phyloP scores from a whole-genome alignment of 2,329 filamentous ascomycete genomes.

The Pyricularia grisea region DNA sequence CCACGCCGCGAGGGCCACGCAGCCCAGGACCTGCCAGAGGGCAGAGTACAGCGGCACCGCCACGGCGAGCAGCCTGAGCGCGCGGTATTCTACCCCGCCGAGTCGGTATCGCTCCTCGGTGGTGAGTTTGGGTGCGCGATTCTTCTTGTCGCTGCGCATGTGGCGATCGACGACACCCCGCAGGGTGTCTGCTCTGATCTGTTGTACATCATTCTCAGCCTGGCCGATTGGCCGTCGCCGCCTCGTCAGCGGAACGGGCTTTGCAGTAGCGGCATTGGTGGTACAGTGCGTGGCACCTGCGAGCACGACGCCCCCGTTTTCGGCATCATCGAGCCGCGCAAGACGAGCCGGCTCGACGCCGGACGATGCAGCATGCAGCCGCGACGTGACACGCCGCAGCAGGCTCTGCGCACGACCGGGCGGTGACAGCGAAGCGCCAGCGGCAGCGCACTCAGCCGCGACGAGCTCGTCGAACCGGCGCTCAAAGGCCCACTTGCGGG shows the following conservation, averaged over 20 bases:
- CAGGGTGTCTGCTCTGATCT: neutral
- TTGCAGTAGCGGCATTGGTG: neutral
- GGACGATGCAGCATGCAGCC: neutral
- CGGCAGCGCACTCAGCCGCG: slow-evolving; percentile 20
- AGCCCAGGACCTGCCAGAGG: slow-evolving; percentile 49
- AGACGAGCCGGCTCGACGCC: neutral
- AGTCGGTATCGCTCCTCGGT: slow-evolving; percentile 45
- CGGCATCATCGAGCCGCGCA: neutral
- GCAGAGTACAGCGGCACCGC: slow-evolving; percentile 52
- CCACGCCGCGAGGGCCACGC: slow-evolving; percentile 52
- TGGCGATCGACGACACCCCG: neutral
- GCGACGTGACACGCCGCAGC: neutral
- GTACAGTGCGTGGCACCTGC: too few species aligned
- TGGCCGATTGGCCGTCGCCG: neutral
- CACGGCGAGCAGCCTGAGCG: slow-evolving; percentile 47
- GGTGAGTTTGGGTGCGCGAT: slow-evolving; percentile 30
- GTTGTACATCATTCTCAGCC: neutral
- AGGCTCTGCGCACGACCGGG: neutral
- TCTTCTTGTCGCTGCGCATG: neutral
- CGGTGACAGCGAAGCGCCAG: neutral
- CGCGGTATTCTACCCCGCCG: slow-evolving; percentile 55
- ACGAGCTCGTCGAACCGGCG: slow-evolving; percentile 46
- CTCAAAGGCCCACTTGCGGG: slow-evolving; percentile 54
- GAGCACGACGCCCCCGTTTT: neutral
- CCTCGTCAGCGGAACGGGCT: neutral